Percentiles rank a stretch among this genome's conserved stretches.
Conservation (phyloP, 2,329 filamentous ascomycete species). For the Fusarium sp. region DNA sequence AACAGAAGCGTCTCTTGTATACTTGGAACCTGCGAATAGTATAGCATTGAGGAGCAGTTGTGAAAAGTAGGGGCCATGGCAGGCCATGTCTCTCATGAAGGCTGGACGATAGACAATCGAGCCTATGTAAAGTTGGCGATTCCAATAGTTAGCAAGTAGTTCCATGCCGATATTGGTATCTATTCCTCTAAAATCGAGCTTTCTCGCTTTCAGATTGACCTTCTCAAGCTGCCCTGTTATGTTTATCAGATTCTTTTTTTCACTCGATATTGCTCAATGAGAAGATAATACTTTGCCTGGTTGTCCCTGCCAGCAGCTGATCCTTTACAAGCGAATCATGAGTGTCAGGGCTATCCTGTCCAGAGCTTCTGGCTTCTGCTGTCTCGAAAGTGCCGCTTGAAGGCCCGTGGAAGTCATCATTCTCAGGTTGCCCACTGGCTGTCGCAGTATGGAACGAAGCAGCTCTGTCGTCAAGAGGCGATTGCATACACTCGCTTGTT, state of each 20-base stretch:
- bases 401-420: constrained; percentile 41
- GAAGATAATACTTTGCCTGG: constrained; percentile 24
- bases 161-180: constrained; percentile 62
- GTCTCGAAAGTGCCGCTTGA: constrained; percentile 33
- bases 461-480: fast-evolving
- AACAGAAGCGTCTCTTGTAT: neutral
- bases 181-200: neutral
- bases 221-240: constrained; percentile 2
- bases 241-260: constrained; percentile 32
- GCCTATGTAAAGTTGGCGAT: constrained; percentile 60
- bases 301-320: constrained; percentile 31
- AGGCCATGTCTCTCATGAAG: constrained; percentile 65
- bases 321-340: constrained; percentile 1
- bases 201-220: constrained; percentile 9
- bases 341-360: fast-evolving
- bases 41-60: constrained; percentile 67
- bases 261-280: fast-evolving
- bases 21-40: constrained; percentile 51
- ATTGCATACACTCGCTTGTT: neutral
- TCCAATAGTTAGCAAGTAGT: constrained; percentile 63
- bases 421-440: constrained; percentile 1
- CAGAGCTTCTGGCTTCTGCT: fast-evolving
- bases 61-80: constrained; percentile 66
- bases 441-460: neutral
- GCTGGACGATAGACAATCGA: constrained; percentile 62